Evolutionary conservation across 2,329 filamentous ascomycete genomes (phyloP), one percentile per base, ranked within the genome.

Genomic region (Clathrospora elynae): DNA sequence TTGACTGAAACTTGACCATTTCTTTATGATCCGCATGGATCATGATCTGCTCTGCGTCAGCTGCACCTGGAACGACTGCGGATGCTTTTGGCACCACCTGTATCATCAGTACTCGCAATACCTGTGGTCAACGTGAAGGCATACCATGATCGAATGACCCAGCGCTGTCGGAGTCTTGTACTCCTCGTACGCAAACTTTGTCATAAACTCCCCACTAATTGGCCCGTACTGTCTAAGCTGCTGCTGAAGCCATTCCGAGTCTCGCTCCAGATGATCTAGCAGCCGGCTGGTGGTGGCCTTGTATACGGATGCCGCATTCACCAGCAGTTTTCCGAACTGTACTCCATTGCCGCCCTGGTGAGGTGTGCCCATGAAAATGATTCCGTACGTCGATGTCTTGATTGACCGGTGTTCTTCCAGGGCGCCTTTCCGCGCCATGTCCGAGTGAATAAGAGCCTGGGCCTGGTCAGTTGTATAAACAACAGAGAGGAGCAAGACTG

Each of bases 321-420:
- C 52, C 12, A 69, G 43, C n/a, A 65, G 35, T 41, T 50, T 55
- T 20, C 62, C 63, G 2, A 63, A 42, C 46, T 44, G 28, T 7
- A 67, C 65, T 17, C 66, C 62, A 28, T 56, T 62, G 31, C 66
- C 63, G 38, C 68, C 70, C 45, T 70, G 57, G 51, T 73, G 66
- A 30, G 67, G 70, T 14, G 69, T 73, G 19, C 69, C 69, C 48
- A 72, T 65, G 51, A 73, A 73, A 6, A 73, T 39, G 47, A 72
- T 67, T 6, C 68, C 67, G 51, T 71, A 67, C 34, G 67, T 73
- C 16, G 64, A 72, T 18, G 53, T 33, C 42, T 67, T 66, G 42
- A 71, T 64, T 6, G 64, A 55, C 36, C 51, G 57, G 28, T 66
- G 61, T 34, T 68, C 48, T 46, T 58, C 37, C 6, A 65, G 49